Evolutionary conservation across 1,284 basidiomycete species (phyloP), one percentile per base, ranked within the genome.

Genomic region (Heterobasidion parviporum): DNA sequence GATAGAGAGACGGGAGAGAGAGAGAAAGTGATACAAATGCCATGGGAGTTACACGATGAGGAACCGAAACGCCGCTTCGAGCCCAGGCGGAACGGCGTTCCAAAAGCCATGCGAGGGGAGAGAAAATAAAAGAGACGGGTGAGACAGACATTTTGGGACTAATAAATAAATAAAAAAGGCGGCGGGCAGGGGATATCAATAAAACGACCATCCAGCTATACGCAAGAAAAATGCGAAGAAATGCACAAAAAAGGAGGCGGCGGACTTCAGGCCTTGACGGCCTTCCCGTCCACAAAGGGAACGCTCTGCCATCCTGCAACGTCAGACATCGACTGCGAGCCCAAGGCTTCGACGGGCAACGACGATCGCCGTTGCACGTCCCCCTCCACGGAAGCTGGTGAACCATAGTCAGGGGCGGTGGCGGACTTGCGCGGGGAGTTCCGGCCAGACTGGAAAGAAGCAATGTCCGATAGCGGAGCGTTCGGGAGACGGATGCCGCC

Each of bases 401-500:
- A 44, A n/a, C 56, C 36, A 26, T 58, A 60, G 12, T 61, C 60
- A 10, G 77, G 75, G 12, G 71, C 64, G 3, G 75, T 68, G 43
- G 70, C 66, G 2, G 75, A 64, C 63, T 77, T 79, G 59, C 74
- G 69, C 43, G 72, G 72, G 35, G 67, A 63, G 6, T n/a, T 15
- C 15, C 54, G 59, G 38, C 59, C n/a, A 9, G 64, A 60, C 53
- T 67, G 65, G 12, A 79, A 71, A 54, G 80, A 77, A 2, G 79
- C 79, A 56, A 87, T 79, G 64, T 87, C 85, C 16, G 78, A 77
- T 45, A 88, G 72, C 2, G 85, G 82, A 3, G 83, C 78, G 57
- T 82, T 85, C 8, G 86, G 86, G 4, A 88, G 78, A 48, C 86
- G 81, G 62, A 88, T 88, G 20, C 79, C 81, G 55, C 78, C 80